Evolutionary conservation across 257 asterid species (phyloP).

Genomic region (Fraxinus quadrangulata): DNA sequence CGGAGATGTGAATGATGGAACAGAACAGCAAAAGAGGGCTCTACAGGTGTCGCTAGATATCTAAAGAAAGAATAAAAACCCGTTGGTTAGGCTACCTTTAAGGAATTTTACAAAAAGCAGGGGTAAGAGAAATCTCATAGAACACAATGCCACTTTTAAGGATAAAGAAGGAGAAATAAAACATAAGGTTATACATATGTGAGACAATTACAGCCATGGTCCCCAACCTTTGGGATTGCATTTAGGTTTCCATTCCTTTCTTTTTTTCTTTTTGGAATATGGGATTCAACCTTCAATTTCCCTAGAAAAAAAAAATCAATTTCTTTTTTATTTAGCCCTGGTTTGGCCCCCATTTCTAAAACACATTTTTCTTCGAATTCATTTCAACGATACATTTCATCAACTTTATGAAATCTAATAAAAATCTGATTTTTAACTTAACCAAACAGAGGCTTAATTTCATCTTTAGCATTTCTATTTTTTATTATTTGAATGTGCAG

Average conservation of each 20-base stretch:
- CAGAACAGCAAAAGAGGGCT: slow-evolving; percentile 64
- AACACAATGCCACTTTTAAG: slow-evolving; percentile 8
- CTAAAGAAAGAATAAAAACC: slow-evolving; percentile 75
- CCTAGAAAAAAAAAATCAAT: neutral
- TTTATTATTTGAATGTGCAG: neutral
- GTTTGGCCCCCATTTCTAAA: no score
- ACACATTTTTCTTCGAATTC: no score
- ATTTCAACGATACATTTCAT: no score
- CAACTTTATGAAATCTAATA: no score
- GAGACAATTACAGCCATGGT: neutral
- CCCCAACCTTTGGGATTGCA: neutral
- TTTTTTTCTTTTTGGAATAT: neutral
- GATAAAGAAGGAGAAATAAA: slow-evolving; percentile 23
- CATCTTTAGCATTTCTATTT: neutral
- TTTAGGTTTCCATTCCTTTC: neutral
- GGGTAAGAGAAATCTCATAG: slow-evolving; percentile 12
- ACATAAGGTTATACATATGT: slow-evolving; percentile 1
- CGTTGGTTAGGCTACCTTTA: slow-evolving; percentile 56
- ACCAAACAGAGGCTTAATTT: neutral
- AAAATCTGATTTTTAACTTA: no score
- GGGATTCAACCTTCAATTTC: neutral
- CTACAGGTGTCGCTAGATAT: slow-evolving; percentile 84
- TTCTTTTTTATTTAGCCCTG: neutral
- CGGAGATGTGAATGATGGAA: slow-evolving; percentile 50
- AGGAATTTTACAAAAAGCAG: slow-evolving; percentile 18